Evolutionary conservation across 2,329 filamentous ascomycete species (phyloP).

Genomic region (Fusarium mundagurra): DNA sequence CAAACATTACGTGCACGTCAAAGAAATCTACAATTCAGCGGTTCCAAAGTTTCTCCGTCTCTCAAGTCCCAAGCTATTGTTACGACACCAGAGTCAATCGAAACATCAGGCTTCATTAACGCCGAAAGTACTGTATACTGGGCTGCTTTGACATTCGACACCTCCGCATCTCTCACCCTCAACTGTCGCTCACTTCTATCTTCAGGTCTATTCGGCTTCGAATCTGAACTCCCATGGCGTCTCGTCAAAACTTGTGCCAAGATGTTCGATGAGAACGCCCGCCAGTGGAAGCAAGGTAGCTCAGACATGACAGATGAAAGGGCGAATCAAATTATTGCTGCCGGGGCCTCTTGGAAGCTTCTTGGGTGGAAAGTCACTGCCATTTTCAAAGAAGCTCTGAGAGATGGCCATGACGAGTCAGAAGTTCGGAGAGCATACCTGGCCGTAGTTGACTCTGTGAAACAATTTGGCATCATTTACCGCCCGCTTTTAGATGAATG

Average conservation of each 20-base stretch:
- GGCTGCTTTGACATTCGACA: slow-evolving; percentile 55
- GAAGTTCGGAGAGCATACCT: slow-evolving; percentile 42
- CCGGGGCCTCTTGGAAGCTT: slow-evolving; percentile 44
- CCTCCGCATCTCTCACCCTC: slow-evolving; percentile 53
- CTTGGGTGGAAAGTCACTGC: slow-evolving; percentile 47
- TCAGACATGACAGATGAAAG: slow-evolving; percentile 46
- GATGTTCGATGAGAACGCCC: slow-evolving; percentile 43
- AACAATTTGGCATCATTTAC: slow-evolving; percentile 43
- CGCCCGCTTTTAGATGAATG: slow-evolving; percentile 44
- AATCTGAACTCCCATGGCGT: slow-evolving; percentile 44
- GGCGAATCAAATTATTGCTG: slow-evolving; percentile 46
- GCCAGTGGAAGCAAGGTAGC: slow-evolving; percentile 40
- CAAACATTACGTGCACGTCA: slow-evolving; percentile 52
- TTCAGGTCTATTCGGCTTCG: slow-evolving; percentile 49
- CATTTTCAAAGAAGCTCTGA: slow-evolving; percentile 46
- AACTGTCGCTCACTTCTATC: slow-evolving; percentile 52
- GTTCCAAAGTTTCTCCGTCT: slow-evolving; percentile 50
- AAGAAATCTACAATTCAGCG: slow-evolving; percentile 52
- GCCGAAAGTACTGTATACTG: slow-evolving; percentile 54
- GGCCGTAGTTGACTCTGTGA: slow-evolving; percentile 40
- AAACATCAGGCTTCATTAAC: slow-evolving; percentile 47
- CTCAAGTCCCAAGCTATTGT: slow-evolving; percentile 30
- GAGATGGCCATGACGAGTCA: slow-evolving; percentile 46
- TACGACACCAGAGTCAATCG: slow-evolving; percentile 42
- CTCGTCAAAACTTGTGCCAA: slow-evolving; percentile 43